Evolutionary conservation across 164 flowering plant genomes (phyloP), one percentile per base, ranked within the genome.

Genomic region (Chimonanthus praecox): DNA sequence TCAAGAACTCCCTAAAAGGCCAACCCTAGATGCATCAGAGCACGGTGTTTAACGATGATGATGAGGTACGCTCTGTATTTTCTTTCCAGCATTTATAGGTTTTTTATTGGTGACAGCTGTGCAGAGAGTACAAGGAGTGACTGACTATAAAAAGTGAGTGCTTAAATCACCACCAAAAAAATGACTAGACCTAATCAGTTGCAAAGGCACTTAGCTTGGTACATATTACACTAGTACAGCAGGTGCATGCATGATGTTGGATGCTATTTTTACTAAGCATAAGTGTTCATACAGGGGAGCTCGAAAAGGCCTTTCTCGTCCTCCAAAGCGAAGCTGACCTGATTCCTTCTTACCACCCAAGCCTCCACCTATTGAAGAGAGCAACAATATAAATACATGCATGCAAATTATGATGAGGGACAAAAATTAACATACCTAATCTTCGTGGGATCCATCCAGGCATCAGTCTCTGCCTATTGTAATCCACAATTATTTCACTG

Each of bases 381-480:
- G n/a, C 5, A 4, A 67, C 18, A 66, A 13, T 62, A 9, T 70
- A 48, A 46, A 20, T 16, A 44, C 15, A 47, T 5, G 3, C 70
- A 44, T 7, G 49, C 66, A 63, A 63, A 16, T 63, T 3, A 15
- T 9, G 48, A 21, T 4, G 33, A 51, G 49, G 8, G 60, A 47
- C 21, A 33, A 64, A 43, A 15, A 63, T 54, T 44, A n/a, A 84
- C 90, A 76, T 49, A 90, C 97, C 99, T 87, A 95, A 86, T 74
- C 99, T 85, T 83, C 99, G 88, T 6, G 99, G 99, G 74, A 95
- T 92, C 98, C 99, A 92, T 45, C 99, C 97, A 21, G 97, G 90
- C 99, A 93, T 95, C 80, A 92, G 75, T 64, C 87, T 95, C 80
- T 93, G 98, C 73, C 98, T 82, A 58, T 87, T 91, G 75, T 89